Evolutionary conservation across 768 basidiomycete genomes (phyloP).

Genomic region (Tricholoma saponaceum): DNA sequence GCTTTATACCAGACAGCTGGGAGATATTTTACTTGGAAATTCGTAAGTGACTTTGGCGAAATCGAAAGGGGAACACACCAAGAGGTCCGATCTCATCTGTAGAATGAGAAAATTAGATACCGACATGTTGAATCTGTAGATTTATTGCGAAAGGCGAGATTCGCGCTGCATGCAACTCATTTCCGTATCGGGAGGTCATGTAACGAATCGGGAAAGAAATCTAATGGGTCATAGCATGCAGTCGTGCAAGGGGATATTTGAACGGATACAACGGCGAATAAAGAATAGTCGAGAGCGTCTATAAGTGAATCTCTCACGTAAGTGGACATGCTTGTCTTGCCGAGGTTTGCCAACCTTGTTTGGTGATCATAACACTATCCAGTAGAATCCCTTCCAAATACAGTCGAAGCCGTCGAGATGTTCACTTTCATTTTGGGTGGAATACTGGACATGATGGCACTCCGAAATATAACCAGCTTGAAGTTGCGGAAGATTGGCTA

Average conservation of each 20-base stretch:
- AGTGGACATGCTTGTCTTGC: constrained; percentile 13
- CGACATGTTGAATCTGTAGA: constrained; percentile 32
- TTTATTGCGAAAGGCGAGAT: constrained; percentile 26
- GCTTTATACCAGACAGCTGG: neutral
- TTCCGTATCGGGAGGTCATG: constrained; percentile 21
- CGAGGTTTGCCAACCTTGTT: neutral
- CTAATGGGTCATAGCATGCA: constrained; percentile 19
- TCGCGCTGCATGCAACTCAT: constrained; percentile 21
- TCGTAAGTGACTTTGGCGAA: constrained; percentile 7
- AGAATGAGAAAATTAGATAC: constrained; percentile 15
- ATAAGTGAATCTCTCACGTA: constrained; percentile 13
- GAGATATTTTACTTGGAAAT: constrained; percentile 7
- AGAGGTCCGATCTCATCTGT: constrained; percentile 30
- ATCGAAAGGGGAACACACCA: constrained; percentile 19
- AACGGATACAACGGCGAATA: constrained; percentile 11
- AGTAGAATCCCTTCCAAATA: neutral
- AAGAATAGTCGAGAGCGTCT: constrained; percentile 17
- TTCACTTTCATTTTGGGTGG: neutral
- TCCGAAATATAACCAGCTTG: no score
- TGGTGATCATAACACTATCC: neutral
- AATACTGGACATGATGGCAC: neutral
- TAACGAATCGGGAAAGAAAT: constrained; percentile 23
- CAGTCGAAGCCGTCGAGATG: neutral
- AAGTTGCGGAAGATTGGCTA: no score
- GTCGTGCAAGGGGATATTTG: constrained; percentile 18